Evolutionary conservation across 768 basidiomycete genomes (phyloP), one percentile per base, ranked within the genome.

Genomic region (Serendipita vermifera): DNA sequence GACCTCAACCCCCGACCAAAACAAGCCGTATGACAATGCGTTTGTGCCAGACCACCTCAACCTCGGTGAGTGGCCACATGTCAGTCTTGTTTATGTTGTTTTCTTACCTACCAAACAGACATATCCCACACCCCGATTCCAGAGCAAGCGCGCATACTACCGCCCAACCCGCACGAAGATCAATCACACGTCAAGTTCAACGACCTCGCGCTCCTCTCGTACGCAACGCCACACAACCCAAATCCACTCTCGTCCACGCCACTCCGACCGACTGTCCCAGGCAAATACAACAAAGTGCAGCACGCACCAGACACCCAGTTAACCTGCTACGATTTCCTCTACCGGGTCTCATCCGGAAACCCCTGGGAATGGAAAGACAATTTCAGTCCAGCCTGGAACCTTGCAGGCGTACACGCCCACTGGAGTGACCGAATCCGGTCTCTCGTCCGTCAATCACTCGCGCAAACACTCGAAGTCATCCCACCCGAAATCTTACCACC

Each of bases 331-430:
- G 72, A 73, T 54, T 72, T 70, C 43, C 60, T 72, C 27, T 73
- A 72, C 59, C 54, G 70, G 6, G 55, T 59, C 20, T 22, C 46
- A 11, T 13, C 9, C n/a, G n/a, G n/a, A n/a, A 60, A 62, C 54
- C 66, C 29, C 35, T 40, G 59, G 51, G 62, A 63, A 33, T 63
- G 62, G 62, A 58, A 58, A 43, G 72, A 70, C 54, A 79, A 81
- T 57, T 81, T 74, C 61, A 75, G 75, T 56, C 79, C 79, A 17
- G 77, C 74, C 15, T 82, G 80, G 80, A 67, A 74, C 60, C 73
- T 72, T 63, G 77, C 76, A 32, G 79, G 77, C 15, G 68, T 72
- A 59, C 64, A 79, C 60, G 70, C 80, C 68, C 71, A 70, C 54
- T 82, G 77, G 77, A 70, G 70, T 2, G 65, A 70, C 5, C 61